Base-by-base conservation (phyloP, 1,284 basidiomycete genomes). In the Cutaneotrichosporon spelunceum region DNA sequence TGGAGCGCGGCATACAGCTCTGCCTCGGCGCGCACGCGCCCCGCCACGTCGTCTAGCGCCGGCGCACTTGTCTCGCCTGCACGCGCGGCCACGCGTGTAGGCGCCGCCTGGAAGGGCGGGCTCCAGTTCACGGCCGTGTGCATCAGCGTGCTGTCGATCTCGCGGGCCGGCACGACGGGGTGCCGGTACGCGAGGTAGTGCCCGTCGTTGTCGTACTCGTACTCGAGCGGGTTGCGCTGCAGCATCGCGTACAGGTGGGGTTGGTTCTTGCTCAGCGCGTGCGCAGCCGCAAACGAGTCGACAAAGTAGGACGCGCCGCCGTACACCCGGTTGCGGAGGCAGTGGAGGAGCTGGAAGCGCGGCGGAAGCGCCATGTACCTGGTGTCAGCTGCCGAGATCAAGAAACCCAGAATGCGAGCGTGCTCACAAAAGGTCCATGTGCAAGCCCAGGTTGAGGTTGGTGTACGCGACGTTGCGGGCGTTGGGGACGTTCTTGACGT, bases 381-480 rank as follows among this genome's bases (percentile, higher is more conserved):
- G 69, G 16, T 13, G 26, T 50, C 27, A 50, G 26, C 26, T 11
- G 47, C n/a, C n/a, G n/a, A n/a, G n/a, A n/a, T n/a, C n/a, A n/a
- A n/a, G n/a, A n/a, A n/a, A n/a, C n/a, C n/a, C n/a, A n/a, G n/a
- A n/a, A n/a, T n/a, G n/a, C n/a, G n/a, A n/a, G n/a, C n/a, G n/a
- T n/a, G n/a, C 90, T 67, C 69, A 94, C 91, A 90, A 77, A 0
- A 96, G 80, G 79, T 98, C 94, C 89, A 93, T 93, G 74, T 98
- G 95, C 24, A 95, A 75, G 0, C 89, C 93, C 2, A 99, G 82
- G 69, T 91, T 85, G 21, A 96, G 82, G 75, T 93, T 89, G 8
- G 95, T 99, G 76, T 97, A 97, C 2, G 95, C 95, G 63, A 99
- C 92, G 78, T 99, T 99, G 68, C 84, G 86, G 68, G 88, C 90